phyloP scores from a whole-genome alignment of 2,329 filamentous ascomycete species.

The Pezicula neosporulosa region DNA sequence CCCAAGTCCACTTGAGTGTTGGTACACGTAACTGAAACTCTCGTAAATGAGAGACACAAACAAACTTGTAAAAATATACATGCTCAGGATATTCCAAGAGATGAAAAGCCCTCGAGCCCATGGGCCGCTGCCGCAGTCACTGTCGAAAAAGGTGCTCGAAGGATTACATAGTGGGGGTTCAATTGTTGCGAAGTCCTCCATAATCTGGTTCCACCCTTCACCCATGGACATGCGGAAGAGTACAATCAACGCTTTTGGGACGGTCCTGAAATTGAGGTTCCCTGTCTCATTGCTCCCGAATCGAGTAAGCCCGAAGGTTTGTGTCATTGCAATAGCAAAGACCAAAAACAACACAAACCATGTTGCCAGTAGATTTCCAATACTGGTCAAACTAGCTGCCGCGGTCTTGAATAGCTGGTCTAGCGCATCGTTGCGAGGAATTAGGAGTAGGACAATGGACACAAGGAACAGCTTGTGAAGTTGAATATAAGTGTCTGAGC shows the following conservation, averaged over 20 bases:
- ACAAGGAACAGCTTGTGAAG: slow-evolving; percentile 94
- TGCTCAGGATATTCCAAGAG: slow-evolving; percentile 98
- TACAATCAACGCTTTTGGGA: slow-evolving; percentile 89
- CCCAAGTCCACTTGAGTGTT: slow-evolving; percentile 88
- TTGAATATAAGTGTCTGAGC: slow-evolving; percentile 63
- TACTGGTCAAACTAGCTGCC: slow-evolving; percentile 85
- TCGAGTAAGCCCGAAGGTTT: slow-evolving; percentile 90
- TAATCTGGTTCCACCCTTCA: slow-evolving; percentile 94
- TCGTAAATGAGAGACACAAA: slow-evolving; percentile 99
- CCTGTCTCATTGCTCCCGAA: slow-evolving; percentile 70
- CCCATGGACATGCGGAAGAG: slow-evolving; percentile 91
- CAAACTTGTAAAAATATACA: slow-evolving; percentile 99
- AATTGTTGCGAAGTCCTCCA: slow-evolving; percentile 90
- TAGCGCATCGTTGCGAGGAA: slow-evolving; percentile 92
- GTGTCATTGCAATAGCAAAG: slow-evolving; percentile 93
- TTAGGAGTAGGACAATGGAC: slow-evolving; percentile 82
- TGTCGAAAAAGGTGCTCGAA: slow-evolving; percentile 69
- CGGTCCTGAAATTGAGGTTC: slow-evolving; percentile 89
- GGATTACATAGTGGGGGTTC: slow-evolving; percentile 78
- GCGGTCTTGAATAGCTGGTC: slow-evolving; percentile 99
- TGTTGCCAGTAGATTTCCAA: slow-evolving; percentile 87
- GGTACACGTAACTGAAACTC: slow-evolving; percentile 99
- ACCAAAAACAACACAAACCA: slow-evolving; percentile 98
- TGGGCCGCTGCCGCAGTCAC: slow-evolving; percentile 85
- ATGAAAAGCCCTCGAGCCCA: slow-evolving; percentile 93